Conservation (phyloP, 2,329 filamentous ascomycete species). For the Grosmannia penicillata region DNA sequence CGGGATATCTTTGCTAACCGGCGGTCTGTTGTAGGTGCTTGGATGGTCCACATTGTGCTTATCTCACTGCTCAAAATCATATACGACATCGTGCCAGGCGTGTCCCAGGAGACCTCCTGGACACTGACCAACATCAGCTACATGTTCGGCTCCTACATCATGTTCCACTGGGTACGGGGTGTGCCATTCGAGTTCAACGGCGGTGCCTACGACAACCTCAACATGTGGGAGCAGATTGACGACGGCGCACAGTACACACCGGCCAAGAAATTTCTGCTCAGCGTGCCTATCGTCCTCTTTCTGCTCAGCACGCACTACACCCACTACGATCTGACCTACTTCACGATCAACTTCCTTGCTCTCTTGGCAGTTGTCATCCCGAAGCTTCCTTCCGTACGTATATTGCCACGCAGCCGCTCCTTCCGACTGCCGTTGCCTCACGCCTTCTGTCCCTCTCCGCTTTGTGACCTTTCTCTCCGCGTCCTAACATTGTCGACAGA, state of each 20-base stretch:
- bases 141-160: constrained; percentile 97
- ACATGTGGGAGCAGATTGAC: constrained; percentile 99
- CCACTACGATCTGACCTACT: constrained; percentile 93
- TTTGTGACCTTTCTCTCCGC: neutral
- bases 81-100: constrained; percentile 89
- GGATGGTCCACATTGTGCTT: constrained; percentile 92
- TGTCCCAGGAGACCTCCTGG: constrained; percentile 97
- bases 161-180: constrained; percentile 98
- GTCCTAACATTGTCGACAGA: constrained; percentile 32
- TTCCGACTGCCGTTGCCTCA: neutral
- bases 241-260: constrained; percentile 98
- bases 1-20: constrained; percentile 7
- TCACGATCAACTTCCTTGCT: constrained; percentile 91
- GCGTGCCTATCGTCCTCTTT: constrained; percentile 87
- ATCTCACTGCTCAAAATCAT: constrained; percentile 88
- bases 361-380: constrained; percentile 88
- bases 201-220: constrained; percentile 96
- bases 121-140: constrained; percentile 97
- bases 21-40: constrained; percentile 52
- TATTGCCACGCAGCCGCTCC: no score
- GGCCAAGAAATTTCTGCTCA: constrained; percentile 94
- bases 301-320: constrained; percentile 97
- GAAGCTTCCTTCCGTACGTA: constrained; percentile 79
- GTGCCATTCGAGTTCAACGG: constrained; percentile 98
- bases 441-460: neutral